These are phyloP conservation scores for Thelonectria olida DNA, from an alignment of 2,329 filamentous ascomycete species.

Conservation along the genomic window DNA sequence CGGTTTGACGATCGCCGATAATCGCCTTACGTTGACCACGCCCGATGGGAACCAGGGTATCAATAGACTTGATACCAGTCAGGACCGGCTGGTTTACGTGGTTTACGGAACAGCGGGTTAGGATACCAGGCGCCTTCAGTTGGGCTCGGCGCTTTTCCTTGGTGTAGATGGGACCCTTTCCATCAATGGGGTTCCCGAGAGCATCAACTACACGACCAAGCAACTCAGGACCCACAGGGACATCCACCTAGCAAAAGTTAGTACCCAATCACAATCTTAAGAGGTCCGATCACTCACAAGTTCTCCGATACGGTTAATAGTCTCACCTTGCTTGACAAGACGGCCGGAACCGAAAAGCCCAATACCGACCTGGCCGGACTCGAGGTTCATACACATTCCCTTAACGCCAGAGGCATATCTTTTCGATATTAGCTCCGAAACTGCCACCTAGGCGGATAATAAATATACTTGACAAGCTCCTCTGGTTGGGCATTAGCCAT, in stretches of 20 bases:
- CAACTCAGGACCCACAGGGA: slow-evolving; percentile 91
- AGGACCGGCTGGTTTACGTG: slow-evolving; percentile 99
- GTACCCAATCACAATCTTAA: slow-evolving; percentile 48
- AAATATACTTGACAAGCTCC: slow-evolving; percentile 97
- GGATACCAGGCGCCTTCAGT: slow-evolving; percentile 98
- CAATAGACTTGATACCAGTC: slow-evolving; percentile 99
- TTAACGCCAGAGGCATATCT: slow-evolving; percentile 99
- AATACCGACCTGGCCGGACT: slow-evolving; percentile 99
- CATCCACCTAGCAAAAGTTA: slow-evolving; percentile 76
- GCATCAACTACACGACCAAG: slow-evolving; percentile 98
- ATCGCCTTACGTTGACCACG: slow-evolving; percentile 99
- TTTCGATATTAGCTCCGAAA: slow-evolving; percentile 61
- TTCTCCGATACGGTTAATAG: slow-evolving; percentile 98
- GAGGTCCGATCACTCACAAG: slow-evolving; percentile 96
- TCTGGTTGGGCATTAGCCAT: slow-evolving; percentile 99
- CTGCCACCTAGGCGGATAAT: slow-evolving; percentile 81
- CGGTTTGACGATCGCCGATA: slow-evolving; percentile 99
- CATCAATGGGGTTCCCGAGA: slow-evolving; percentile 98
- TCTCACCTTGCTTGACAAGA: slow-evolving; percentile 99
- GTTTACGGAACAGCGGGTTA: slow-evolving; percentile 94
- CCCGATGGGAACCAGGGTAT: slow-evolving; percentile 99
- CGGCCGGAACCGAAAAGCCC: slow-evolving; percentile 99
- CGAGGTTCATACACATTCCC: slow-evolving; percentile 99
- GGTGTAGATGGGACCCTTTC: slow-evolving; percentile 96
- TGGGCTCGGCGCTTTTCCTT: slow-evolving; percentile 94